Conservation (phyloP, 2,329 filamentous ascomycete species). For the Fonsecaea pugnacius region DNA sequence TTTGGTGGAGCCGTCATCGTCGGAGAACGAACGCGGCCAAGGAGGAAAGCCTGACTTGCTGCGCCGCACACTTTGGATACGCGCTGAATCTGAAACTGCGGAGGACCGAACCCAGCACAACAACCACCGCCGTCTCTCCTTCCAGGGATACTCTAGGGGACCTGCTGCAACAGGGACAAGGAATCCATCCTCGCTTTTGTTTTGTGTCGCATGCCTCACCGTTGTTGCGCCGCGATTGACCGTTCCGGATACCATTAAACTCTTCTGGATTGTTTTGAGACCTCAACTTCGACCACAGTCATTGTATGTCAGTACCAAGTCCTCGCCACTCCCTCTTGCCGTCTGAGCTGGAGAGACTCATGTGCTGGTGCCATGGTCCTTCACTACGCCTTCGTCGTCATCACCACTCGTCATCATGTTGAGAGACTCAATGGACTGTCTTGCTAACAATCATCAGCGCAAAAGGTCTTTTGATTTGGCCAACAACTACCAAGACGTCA, state of each 20-base stretch:
- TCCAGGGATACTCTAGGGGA: constrained; percentile 1
- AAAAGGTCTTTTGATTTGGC: constrained; percentile 37
- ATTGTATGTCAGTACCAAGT: constrained; percentile 25
- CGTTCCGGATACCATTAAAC: constrained; percentile 15
- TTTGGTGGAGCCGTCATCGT: constrained; percentile 23
- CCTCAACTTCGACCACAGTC: constrained; percentile 9
- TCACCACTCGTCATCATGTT: constrained; percentile 25
- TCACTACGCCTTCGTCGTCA: constrained; percentile 6
- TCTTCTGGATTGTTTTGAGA: constrained; percentile 31
- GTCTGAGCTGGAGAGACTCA: neutral
- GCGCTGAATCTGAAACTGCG: constrained; percentile 35
- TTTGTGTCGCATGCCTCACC: constrained; percentile 26
- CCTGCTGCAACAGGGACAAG: constrained; percentile 17
- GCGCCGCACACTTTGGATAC: constrained; percentile 35
- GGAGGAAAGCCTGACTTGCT: constrained; percentile 27
- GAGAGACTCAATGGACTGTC: constrained; percentile 20
- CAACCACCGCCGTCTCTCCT: constrained; percentile 7
- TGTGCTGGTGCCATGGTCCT: constrained; percentile 20
- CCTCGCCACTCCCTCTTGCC: constrained; percentile 11
- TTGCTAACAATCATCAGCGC: constrained; percentile 36
- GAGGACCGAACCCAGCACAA: constrained; percentile 18
- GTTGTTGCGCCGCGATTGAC: constrained; percentile 17
- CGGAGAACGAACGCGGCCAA: constrained; percentile 7
- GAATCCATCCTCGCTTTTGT: constrained; percentile 24
- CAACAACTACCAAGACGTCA: constrained; percentile 25